Evolutionary conservation across 2,329 filamentous ascomycete species (phyloP).

Genomic region (Phialophora expanda): DNA sequence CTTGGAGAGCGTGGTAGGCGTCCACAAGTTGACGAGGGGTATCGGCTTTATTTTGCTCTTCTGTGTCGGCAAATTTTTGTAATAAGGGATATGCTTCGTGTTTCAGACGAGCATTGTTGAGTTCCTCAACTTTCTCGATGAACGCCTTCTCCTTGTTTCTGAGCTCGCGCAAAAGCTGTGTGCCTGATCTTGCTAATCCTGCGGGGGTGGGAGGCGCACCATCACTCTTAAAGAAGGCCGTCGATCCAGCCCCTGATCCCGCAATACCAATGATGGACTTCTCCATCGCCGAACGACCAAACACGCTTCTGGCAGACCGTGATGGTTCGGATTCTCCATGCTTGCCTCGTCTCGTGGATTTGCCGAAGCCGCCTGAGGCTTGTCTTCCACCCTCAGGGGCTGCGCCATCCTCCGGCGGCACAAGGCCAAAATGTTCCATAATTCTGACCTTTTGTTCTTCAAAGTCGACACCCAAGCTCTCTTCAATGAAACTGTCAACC

Average conservation of each 20-base stretch:
- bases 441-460: slow-evolving; percentile 90
- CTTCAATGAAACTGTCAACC: slow-evolving; percentile 91
- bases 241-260: slow-evolving; percentile 65
- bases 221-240: slow-evolving; percentile 60
- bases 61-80: slow-evolving; percentile 75
- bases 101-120: slow-evolving; percentile 75
- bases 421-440: slow-evolving; percentile 93
- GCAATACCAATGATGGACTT: slow-evolving; percentile 87
- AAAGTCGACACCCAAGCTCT: slow-evolving; percentile 95
- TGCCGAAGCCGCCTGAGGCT: slow-evolving; percentile 57
- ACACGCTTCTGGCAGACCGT: slow-evolving; percentile 57
- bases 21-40: slow-evolving; percentile 77
- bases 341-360: slow-evolving; percentile 20
- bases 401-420: slow-evolving; percentile 53
- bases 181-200: slow-evolving; percentile 56
- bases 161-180: slow-evolving; percentile 73
- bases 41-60: slow-evolving; percentile 70
- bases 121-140: slow-evolving; percentile 74
- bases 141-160: slow-evolving; percentile 85
- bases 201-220: slow-evolving; percentile 68
- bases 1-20: slow-evolving; percentile 79
- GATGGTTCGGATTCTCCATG: slow-evolving; percentile 16
- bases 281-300: slow-evolving; percentile 72
- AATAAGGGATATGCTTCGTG: slow-evolving; percentile 74
- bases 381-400: slow-evolving; percentile 47